Base-by-base conservation (phyloP, 148 eudicot species). In the Limonium bicolor region DNA sequence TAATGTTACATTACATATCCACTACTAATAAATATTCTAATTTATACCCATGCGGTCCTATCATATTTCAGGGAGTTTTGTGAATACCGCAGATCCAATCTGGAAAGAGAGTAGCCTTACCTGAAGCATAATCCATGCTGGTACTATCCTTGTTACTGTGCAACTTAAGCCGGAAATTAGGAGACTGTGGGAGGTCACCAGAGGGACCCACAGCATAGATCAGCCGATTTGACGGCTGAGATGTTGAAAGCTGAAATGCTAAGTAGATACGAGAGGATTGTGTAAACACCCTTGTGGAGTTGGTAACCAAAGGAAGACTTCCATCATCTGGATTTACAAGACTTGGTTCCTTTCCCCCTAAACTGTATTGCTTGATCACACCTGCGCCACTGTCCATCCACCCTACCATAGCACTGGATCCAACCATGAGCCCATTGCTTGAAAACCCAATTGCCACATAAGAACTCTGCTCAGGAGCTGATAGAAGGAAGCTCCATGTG, bases 381-480 rank as follows among this genome's bases (percentile, higher is more conserved):
- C 47, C 23, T 1, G 45, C 11, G 11, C 86, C 81, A 35, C 42
- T 64, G 9, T 55, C 11, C 6, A 61, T 28, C 97, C 93, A 90
- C 6, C 95, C 97, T 9, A 84, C 97, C 51, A 84, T 53, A 3
- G 97, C 95, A 19, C 76, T 77, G 11, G 93, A 74, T 6, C 78
- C 85, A 2, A 68, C 61, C 95, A 84, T 84, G 18, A 12, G 18
- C 16, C 87, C 94, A 15, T 68, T 41, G 7, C 63, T 58, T 0
- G 95, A 90, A 51, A 80, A 84, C 24, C 87, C 95, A 1, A 84
- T 74, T 8, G 59, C 93, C 4, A 84, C 37, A 53, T 77, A 80
- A 0, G 67, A 18, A 17, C 70, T 50, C 19, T 60, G 46, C 43
- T 64, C 61, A 3, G 74, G 76, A 8, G 77, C 81, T 4, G 92